These are phyloP conservation scores for Penicillium verhagenii DNA, from an alignment of 495 filamentous ascomycete genomes.

Conservation along the genomic window DNA sequence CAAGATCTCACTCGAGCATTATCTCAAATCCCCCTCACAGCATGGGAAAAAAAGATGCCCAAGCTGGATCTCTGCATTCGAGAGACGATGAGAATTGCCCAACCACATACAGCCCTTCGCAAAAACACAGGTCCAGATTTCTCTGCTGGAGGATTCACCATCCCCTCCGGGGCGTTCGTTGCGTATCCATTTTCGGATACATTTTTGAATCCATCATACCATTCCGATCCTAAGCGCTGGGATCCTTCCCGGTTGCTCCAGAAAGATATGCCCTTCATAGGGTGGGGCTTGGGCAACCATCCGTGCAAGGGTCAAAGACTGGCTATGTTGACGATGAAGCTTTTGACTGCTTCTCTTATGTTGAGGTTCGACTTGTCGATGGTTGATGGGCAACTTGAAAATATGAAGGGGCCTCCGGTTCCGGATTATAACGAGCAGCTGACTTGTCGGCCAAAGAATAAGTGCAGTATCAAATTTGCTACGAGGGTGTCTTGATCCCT, in stretches of 20 bases:
- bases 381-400: slow-evolving; percentile 1
- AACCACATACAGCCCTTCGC: slow-evolving; percentile 10
- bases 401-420: neutral
- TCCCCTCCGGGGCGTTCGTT: slow-evolving; percentile 6
- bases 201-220: neutral
- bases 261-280: slow-evolving; percentile 2
- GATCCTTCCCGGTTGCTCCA: slow-evolving; percentile 1
- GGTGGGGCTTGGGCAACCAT: slow-evolving; percentile 8
- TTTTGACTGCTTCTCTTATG: slow-evolving; percentile 1
- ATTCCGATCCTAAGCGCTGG: slow-evolving; percentile 5
- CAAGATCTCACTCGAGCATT: slow-evolving; percentile 1
- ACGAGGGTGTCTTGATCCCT: neutral
- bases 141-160: neutral
- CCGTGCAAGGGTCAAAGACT: slow-evolving; percentile 13
- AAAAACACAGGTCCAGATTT: slow-evolving; percentile 9
- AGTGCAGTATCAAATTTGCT: neutral
- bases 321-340: slow-evolving; percentile 7
- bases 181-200: slow-evolving; percentile 9
- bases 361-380: neutral
- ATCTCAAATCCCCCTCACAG: slow-evolving; percentile 3
- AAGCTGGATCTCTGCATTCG: slow-evolving; percentile 9
- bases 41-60: slow-evolving; percentile 9
- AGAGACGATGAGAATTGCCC: slow-evolving; percentile 7
- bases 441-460: slow-evolving; percentile 7
- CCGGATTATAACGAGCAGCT: slow-evolving; percentile 9